These are phyloP conservation scores for Verticillium klebahnii DNA, from an alignment of 2,329 filamentous ascomycete genomes.

Conservation along the genomic window DNA sequence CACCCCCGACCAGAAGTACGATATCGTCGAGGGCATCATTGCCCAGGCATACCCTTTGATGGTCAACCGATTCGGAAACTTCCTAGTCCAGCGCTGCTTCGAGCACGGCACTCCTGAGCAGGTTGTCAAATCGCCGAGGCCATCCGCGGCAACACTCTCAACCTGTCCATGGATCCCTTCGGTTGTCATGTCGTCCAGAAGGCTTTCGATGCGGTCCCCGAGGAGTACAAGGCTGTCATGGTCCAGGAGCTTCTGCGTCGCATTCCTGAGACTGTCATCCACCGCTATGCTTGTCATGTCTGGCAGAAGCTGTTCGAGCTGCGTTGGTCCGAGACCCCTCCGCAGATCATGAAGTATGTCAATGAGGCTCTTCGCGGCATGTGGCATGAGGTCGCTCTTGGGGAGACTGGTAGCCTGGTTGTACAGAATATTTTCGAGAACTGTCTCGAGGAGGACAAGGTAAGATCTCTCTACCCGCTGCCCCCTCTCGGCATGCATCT, in stretches of 20 bases:
- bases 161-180: conserved; percentile 96
- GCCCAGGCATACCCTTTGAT: conserved; percentile 92
- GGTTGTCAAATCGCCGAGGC: conserved; percentile 91
- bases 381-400: conserved; percentile 98
- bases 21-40: conserved; percentile 95
- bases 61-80: conserved; percentile 98
- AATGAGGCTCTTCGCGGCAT: conserved; percentile 92
- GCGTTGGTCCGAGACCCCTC: conserved; percentile 89
- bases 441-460: conserved; percentile 97
- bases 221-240: conserved; percentile 98
- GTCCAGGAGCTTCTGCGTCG: conserved; percentile 94
- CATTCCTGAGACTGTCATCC: conserved; percentile 96
- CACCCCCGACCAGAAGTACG: conserved; percentile 90
- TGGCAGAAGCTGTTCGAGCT: conserved; percentile 99
- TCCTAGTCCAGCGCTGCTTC: conserved; percentile 96
- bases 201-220: conserved; percentile 94
- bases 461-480: conserved; percentile 30
- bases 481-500: neutral
- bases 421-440: conserved; percentile 99
- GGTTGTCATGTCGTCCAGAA: conserved; percentile 98
- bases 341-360: conserved; percentile 97
- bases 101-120: conserved; percentile 96
- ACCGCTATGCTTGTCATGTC: conserved; percentile 97
- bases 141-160: conserved; percentile 90
- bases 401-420: conserved; percentile 94